A percentile compares a stretch with the other conserved stretches of the same genome.
phyloP scores from a whole-genome alignment of 805 yeast species.

The Komagataella kurtzmanii region DNA sequence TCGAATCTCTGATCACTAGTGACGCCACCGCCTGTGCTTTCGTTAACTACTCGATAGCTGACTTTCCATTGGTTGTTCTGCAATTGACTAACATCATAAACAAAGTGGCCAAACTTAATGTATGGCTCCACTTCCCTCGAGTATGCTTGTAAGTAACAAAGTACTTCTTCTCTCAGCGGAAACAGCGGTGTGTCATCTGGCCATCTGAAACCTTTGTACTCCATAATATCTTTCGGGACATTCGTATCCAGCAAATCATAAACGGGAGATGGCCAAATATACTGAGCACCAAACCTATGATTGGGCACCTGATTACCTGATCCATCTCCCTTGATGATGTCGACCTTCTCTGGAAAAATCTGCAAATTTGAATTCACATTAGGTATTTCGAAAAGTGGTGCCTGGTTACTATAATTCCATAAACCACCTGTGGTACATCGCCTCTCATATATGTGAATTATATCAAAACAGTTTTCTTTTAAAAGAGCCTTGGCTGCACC shows the following conservation, averaged over 20 bases:
- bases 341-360: background rate
- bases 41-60: constrained; percentile 17
- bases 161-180: constrained; percentile 45
- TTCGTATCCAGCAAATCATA: constrained; percentile 62
- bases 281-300: constrained; percentile 8
- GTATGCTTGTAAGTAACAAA: constrained; percentile 41
- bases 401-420: constrained; percentile 41
- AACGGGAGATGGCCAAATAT: constrained; percentile 38
- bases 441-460: constrained; percentile 46
- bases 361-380: constrained; percentile 12
- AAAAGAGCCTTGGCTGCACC: constrained; percentile 52
- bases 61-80: constrained; percentile 27
- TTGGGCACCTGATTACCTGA: background rate
- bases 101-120: constrained; percentile 32
- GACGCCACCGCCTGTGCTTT: constrained; percentile 18
- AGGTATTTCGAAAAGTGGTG: constrained; percentile 12
- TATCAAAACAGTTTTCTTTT: constrained; percentile 30
- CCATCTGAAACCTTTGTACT: constrained; percentile 40
- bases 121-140: constrained; percentile 23
- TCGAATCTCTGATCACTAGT: background rate
- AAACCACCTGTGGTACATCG: constrained; percentile 59
- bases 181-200: constrained; percentile 31
- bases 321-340: background rate
- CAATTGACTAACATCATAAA: constrained; percentile 22
- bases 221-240: constrained; percentile 54